Conservation (phyloP, 352 stramenopile genomes). For the Globisporangium spinosum region DNA sequence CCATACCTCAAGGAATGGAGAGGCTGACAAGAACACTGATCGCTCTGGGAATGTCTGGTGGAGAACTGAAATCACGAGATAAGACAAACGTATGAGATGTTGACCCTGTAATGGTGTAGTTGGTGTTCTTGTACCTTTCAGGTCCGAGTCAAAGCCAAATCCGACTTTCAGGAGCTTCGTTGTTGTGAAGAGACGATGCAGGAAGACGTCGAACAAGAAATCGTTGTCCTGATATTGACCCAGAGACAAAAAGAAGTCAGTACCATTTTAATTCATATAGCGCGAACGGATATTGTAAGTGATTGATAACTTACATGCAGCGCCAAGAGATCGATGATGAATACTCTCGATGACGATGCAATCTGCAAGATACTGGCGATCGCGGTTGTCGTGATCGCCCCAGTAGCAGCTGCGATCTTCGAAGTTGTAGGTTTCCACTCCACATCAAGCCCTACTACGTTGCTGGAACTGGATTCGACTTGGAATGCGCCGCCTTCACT, state of each 20-base stretch:
- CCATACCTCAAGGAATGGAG: conserved; percentile 44
- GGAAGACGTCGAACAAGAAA: conserved; percentile 46
- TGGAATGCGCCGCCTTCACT: neutral
- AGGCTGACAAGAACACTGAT: conserved; percentile 30
- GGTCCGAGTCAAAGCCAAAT: conserved; percentile 68
- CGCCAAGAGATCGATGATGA: conserved; percentile 54
- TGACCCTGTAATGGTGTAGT: neutral
- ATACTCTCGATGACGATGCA: conserved; percentile 35
- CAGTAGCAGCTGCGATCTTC: conserved; percentile 15
- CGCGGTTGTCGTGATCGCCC: conserved; percentile 24
- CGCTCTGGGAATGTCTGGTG: conserved; percentile 65
- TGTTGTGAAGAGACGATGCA: conserved; percentile 33
- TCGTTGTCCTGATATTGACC: conserved; percentile 27
- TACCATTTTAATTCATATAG: neutral
- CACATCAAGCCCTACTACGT: conserved; percentile 54
- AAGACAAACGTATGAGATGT: neutral
- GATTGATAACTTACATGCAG: conserved; percentile 40
- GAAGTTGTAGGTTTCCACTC: conserved; percentile 55
- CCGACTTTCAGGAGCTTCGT: conserved; percentile 42
- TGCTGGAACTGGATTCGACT: neutral
- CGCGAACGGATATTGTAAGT: neutral
- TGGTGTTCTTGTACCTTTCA: conserved; percentile 41
- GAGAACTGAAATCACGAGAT: conserved; percentile 32
- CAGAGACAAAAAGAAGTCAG: neutral
- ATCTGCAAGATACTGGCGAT: conserved; percentile 68